Conservation (phyloP, 1,284 basidiomycete species). For the Leccinum pachyderme region DNA sequence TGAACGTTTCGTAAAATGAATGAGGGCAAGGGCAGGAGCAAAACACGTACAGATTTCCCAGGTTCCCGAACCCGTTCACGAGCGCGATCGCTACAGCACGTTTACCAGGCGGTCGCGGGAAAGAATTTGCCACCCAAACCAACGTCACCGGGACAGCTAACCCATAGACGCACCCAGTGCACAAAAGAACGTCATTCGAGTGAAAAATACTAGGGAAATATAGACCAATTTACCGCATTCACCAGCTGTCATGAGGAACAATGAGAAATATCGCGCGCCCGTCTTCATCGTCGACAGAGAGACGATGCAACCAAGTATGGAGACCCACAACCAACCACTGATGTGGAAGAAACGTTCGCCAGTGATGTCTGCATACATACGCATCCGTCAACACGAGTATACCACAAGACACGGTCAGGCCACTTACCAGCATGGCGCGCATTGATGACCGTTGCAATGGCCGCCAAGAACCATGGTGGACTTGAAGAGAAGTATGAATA, state of each 20-base stretch:
- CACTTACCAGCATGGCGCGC: constrained; percentile 59
- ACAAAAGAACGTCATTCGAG: not conserved
- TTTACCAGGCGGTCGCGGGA: constrained; percentile 65
- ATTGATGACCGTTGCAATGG: constrained; percentile 45
- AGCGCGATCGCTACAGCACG: constrained; percentile 46
- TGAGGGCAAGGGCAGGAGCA: not conserved
- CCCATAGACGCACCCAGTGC: too few relatives aligned
- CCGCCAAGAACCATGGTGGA: constrained; percentile 64
- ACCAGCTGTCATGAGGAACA: constrained; percentile 65
- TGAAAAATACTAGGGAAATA: not conserved
- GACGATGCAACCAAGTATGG: constrained; percentile 64
- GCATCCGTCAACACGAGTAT: not conserved
- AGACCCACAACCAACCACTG: constrained; percentile 46
- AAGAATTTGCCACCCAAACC: constrained; percentile 62
- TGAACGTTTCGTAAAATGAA: not conserved
- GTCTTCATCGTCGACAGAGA: constrained; percentile 55
- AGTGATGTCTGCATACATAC: not conserved
- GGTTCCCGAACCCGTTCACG: constrained; percentile 34
- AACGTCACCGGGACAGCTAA: constrained; percentile 57
- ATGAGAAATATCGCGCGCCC: constrained; percentile 57
- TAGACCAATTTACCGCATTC: constrained; percentile 44
- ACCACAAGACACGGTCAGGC: too few relatives aligned
- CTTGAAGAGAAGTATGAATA: constrained; percentile 38
- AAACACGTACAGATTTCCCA: constrained; percentile 37
- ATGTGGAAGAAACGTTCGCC: constrained; percentile 8